These are phyloP conservation scores for Vicia faba DNA, from an alignment of 306 rosid species.

Conservation along the genomic window DNA sequence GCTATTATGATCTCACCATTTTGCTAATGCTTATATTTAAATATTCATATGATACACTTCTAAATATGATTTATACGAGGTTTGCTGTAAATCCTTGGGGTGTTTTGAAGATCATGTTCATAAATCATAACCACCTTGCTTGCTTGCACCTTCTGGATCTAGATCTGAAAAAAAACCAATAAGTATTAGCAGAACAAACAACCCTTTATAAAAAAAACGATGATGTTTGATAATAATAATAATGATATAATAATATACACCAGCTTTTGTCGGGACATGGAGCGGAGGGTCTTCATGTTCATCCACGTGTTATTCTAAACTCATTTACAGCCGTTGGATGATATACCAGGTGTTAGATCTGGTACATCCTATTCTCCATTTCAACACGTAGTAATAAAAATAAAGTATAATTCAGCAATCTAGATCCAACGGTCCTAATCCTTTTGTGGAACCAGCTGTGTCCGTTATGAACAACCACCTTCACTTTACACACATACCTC, in stretches of 20 bases:
- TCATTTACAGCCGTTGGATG: conserved; percentile 55
- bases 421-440: conserved; percentile 59
- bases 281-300: conserved; percentile 13
- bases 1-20: not conserved
- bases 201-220: not conserved
- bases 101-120: not conserved
- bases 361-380: conserved; percentile 34
- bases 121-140: not conserved
- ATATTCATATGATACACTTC: conserved; percentile 14
- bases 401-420: conserved; percentile 23
- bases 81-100: not conserved
- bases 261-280: conserved; percentile 39
- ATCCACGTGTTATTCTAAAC: conserved; percentile 49
- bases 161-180: conserved; percentile 21
- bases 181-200: not conserved
- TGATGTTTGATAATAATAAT: not conserved
- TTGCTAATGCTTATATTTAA: conserved; percentile 17
- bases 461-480: conserved; percentile 38
- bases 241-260: not conserved
- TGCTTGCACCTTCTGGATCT: conserved; percentile 21
- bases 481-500: conserved; percentile 2
- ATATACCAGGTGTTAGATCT: conserved; percentile 23
- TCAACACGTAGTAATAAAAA: conserved; percentile 49
- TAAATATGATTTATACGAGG: not conserved
- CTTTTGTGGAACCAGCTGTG: conserved; percentile 47